Percentiles rank a stretch among this genome's conserved stretches.
phyloP scores from a whole-genome alignment of 305 asterid genomes.

The Solanum hybrid region DNA sequence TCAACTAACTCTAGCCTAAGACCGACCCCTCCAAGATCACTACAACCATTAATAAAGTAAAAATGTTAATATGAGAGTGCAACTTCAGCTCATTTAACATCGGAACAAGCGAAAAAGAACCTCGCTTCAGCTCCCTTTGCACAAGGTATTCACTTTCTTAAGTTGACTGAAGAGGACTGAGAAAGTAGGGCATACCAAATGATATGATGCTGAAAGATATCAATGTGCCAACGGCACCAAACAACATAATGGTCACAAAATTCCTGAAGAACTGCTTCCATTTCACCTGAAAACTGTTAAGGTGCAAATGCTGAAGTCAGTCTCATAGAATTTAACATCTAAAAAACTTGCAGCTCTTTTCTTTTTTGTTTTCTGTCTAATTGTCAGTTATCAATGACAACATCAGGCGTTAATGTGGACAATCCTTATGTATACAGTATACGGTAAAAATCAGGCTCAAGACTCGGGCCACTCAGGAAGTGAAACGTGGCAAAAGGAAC shows the following conservation, averaged over 20 bases:
- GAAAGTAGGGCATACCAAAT: slow-evolving; percentile 11
- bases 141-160: neutral
- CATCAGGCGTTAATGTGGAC: neutral
- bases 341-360: neutral
- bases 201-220: slow-evolving; percentile 20
- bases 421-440: neutral
- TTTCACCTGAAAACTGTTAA: slow-evolving; percentile 20
- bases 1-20: neutral
- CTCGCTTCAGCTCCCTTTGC: neutral
- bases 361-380: neutral
- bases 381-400: neutral
- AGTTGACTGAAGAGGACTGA: neutral
- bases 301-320: neutral
- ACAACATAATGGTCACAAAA: slow-evolving; percentile 15
- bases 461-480: neutral
- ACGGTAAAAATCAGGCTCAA: neutral
- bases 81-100: neutral
- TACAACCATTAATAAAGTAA: neutral
- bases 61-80: neutral
- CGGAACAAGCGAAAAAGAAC: neutral
- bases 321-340: neutral
- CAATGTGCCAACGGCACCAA: slow-evolving; percentile 22
- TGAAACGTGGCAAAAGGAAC: neutral
- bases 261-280: slow-evolving; percentile 22
- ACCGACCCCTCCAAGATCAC: neutral